Conservation (phyloP, 495 filamentous ascomycete species). For the Lasiosphaeriaceae sp. region DNA sequence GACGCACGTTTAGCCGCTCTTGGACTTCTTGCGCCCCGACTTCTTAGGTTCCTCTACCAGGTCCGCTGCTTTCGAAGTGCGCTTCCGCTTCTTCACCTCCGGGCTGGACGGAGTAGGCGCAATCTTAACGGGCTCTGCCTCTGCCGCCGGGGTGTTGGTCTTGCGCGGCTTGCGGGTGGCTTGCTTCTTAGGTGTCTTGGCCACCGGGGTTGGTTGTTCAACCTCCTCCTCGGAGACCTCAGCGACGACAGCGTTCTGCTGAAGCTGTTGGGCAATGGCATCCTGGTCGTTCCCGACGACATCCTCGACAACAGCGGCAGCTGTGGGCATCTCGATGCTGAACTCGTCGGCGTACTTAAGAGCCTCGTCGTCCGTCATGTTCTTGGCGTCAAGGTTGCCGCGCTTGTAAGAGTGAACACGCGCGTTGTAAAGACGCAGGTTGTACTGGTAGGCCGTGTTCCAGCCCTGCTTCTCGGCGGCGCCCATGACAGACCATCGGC, state of each 20-base stretch:
- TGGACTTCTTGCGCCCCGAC: constrained; percentile 50
- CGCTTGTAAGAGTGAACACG: constrained; percentile 71
- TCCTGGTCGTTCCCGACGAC: constrained; percentile 55
- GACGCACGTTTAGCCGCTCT: constrained; percentile 25
- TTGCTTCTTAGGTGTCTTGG: constrained; percentile 51
- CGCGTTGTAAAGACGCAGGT: constrained; percentile 69
- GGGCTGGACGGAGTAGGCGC: constrained; percentile 47
- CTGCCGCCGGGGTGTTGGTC: constrained; percentile 45
- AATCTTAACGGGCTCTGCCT: constrained; percentile 50
- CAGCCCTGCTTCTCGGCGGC: constrained; percentile 69
- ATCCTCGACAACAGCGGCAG: constrained; percentile 45
- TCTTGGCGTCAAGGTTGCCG: constrained; percentile 58
- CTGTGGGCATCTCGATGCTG: constrained; percentile 39
- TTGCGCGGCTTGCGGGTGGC: constrained; percentile 42
- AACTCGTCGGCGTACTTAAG: constrained; percentile 53
- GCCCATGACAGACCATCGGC: constrained; percentile 74
- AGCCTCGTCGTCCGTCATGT: constrained; percentile 58
- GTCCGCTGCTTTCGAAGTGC: constrained; percentile 43
- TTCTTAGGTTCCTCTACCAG: constrained; percentile 50
- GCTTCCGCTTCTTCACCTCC: constrained; percentile 65
- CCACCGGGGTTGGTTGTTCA: constrained; percentile 15
- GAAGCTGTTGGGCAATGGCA: constrained; percentile 53
- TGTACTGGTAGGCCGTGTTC: constrained; percentile 71
- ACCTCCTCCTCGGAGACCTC: constrained; percentile 40
- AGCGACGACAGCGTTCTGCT: constrained; percentile 38